Percentiles rank a stretch among this genome's conserved stretches.
phyloP scores from a whole-genome alignment of 2,329 filamentous ascomycete species.

The Ophiostoma perfectum region DNA sequence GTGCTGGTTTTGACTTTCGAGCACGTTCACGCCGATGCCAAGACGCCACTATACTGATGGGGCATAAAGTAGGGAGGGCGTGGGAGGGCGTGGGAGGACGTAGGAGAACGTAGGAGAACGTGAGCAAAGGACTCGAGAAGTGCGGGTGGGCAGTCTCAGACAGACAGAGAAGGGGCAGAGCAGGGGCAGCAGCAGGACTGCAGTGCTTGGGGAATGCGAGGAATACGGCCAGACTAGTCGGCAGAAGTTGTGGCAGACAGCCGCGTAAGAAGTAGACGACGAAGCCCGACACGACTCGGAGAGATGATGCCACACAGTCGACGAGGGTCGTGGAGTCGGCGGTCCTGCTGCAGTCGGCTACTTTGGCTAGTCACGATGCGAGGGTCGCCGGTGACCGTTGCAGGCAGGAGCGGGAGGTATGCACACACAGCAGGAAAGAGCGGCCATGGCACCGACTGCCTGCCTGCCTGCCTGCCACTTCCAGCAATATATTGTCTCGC shows the following conservation, averaged over 20 bases:
- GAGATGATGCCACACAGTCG: neutral
- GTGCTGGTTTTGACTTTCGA: neutral
- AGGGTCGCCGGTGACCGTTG: neutral
- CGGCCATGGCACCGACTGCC: no score
- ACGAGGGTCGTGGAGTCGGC: neutral
- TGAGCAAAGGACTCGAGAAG: neutral
- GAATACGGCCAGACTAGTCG: slow-evolving; percentile 13
- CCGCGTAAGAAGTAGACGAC: neutral
- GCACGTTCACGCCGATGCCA: neutral
- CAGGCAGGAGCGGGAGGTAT: neutral
- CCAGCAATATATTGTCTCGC: neutral
- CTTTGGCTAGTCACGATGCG: neutral
- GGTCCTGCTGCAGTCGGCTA: neutral
- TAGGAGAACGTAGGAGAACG: neutral
- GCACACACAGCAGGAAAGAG: no score
- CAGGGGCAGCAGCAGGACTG: neutral
- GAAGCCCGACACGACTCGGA: neutral
- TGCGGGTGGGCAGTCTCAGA: neutral
- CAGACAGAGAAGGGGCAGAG: neutral
- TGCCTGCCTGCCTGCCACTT: neutral
- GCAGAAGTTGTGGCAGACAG: neutral
- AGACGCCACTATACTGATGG: no score
- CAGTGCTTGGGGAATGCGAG: neutral
- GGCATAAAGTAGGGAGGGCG: no score
- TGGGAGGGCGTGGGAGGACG: no score